phyloP scores from a whole-genome alignment of 306 rosid species.

The Acacia crassicarpa region DNA sequence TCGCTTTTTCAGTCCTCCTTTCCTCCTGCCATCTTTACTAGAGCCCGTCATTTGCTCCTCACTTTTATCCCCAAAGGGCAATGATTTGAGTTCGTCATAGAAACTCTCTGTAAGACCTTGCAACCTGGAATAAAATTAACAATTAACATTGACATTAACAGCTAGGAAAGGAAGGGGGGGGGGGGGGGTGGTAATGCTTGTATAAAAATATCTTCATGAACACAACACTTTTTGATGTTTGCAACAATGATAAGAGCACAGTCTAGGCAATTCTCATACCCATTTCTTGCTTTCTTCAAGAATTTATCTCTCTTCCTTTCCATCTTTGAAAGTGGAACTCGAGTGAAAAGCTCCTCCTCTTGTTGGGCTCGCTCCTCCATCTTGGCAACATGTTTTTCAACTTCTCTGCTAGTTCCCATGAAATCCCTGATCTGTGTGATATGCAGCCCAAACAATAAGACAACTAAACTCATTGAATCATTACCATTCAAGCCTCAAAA shows the following conservation, averaged over 20 bases:
- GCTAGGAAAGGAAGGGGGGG: not conserved
- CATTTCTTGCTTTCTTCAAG: slow-evolving; percentile 76
- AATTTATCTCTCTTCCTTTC: slow-evolving; percentile 78
- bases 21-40: slow-evolving; percentile 44
- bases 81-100: slow-evolving; percentile 71
- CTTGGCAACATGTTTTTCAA: slow-evolving; percentile 55
- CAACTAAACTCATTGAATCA: slow-evolving; percentile 10
- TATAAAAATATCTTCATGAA: not conserved
- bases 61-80: slow-evolving; percentile 60
- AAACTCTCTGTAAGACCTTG: slow-evolving; percentile 77
- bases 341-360: slow-evolving; percentile 82
- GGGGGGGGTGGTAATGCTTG: not conserved
- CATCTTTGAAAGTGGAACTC: slow-evolving; percentile 69
- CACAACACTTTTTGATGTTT: slow-evolving; percentile 4
- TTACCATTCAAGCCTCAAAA: slow-evolving; percentile 17
- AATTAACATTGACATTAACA: slow-evolving; percentile 16
- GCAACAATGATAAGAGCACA: not conserved
- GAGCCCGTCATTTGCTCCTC: slow-evolving; percentile 43
- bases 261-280: slow-evolving; percentile 45
- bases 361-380: slow-evolving; percentile 65
- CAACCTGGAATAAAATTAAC: slow-evolving; percentile 52
- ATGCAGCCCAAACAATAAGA: slow-evolving; percentile 33
- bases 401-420: slow-evolving; percentile 68
- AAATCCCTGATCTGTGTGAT: slow-evolving; percentile 59
- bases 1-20: slow-evolving; percentile 54